Percentiles rank a stretch among this genome's conserved stretches.
These are phyloP conservation scores for Populus euphratica DNA, from an alignment of 345 rosid genomes.

Conservation along the genomic window DNA sequence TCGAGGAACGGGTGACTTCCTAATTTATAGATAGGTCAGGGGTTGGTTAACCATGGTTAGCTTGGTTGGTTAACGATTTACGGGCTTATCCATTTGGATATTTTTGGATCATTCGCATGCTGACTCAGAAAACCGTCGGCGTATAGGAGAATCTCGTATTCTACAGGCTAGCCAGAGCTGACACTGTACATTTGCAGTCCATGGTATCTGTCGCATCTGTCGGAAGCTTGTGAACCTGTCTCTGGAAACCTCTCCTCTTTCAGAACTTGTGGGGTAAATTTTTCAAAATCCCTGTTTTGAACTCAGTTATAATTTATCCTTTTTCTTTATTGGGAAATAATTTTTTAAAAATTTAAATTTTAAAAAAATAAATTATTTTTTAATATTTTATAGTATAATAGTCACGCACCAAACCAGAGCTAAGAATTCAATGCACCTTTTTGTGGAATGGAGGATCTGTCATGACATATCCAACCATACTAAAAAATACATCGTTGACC, in stretches of 20 bases:
- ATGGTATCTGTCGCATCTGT: slow-evolving; percentile 1
- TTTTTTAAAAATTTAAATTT: too few relatives aligned
- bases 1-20: background rate
- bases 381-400: too few relatives aligned
- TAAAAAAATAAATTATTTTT: too few relatives aligned
- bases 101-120: background rate
- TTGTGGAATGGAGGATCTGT: too few relatives aligned
- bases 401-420: too few relatives aligned
- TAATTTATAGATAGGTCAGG: slow-evolving; percentile 10
- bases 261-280: background rate
- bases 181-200: background rate
- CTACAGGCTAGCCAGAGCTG: background rate
- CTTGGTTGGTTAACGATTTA: background rate
- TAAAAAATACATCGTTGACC: too few relatives aligned
- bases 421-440: too few relatives aligned
- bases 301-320: too few relatives aligned
- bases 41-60: slow-evolving; percentile 1
- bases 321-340: too few relatives aligned
- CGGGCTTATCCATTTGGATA: slow-evolving; percentile 1
- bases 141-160: background rate
- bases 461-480: too few relatives aligned
- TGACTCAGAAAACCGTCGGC: slow-evolving; percentile 3
- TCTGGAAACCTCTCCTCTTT: background rate
- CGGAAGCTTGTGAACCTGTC: background rate
- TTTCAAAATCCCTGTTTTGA: too few relatives aligned